Conservation (phyloP, 2,329 filamentous ascomycete species). For the Exophiala alcalophila region DNA sequence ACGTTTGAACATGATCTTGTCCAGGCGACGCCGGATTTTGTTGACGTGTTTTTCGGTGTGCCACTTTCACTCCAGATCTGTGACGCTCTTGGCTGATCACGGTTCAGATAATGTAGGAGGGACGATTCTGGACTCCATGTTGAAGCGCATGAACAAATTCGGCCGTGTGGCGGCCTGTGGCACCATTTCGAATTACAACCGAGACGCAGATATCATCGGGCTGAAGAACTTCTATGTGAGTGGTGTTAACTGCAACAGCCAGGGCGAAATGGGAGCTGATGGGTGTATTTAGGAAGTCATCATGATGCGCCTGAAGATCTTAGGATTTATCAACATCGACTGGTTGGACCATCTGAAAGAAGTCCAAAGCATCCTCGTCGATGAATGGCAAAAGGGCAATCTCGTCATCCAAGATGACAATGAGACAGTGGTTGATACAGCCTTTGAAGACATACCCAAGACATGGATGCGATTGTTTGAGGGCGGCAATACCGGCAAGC, state of each 20-base stretch:
- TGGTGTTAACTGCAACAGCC: no score
- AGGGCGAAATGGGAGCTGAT: no score
- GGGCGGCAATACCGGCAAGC: conserved; percentile 66
- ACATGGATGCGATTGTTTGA: conserved; percentile 56
- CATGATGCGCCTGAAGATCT: conserved; percentile 19
- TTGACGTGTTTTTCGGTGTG: conserved; percentile 72
- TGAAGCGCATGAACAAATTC: conserved; percentile 8
- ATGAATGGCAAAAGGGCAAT: conserved; percentile 63
- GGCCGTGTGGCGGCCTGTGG: conserved; percentile 54
- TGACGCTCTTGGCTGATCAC: no score
- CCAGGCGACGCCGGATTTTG: conserved; percentile 32
- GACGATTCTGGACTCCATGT: conserved; percentile 19
- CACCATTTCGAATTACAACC: conserved; percentile 48
- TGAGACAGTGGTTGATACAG: conserved; percentile 56
- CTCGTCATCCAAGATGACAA: conserved; percentile 54
- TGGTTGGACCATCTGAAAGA: conserved; percentile 59
- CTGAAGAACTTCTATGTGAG: no score
- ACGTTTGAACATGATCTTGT: conserved; percentile 49
- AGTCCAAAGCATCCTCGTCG: conserved; percentile 60
- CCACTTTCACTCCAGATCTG: no score
- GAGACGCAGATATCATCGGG: conserved; percentile 4
- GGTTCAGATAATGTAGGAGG: conserved; percentile 51
- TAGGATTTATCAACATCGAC: conserved; percentile 46
- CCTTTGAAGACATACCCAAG: conserved; percentile 49
- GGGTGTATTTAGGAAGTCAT: no score